Conservation (phyloP, 768 basidiomycete genomes). For the Phanerochaete sordida region DNA sequence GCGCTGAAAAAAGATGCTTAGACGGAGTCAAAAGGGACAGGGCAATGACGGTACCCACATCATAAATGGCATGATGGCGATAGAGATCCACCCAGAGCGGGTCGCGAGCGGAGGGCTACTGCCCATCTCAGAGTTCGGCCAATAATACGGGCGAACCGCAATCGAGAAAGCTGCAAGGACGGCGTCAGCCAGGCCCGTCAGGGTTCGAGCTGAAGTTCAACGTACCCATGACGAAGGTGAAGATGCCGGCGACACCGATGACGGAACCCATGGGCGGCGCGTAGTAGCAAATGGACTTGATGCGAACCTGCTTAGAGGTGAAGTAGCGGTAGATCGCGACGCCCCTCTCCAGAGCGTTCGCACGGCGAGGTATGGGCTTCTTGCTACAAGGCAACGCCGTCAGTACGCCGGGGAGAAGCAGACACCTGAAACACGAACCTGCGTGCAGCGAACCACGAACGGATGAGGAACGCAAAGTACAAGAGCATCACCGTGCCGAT, state of each 20-base stretch:
- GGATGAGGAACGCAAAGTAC: background rate
- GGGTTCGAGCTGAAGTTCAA: background rate
- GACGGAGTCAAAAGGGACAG: background rate
- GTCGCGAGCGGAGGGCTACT: conserved; percentile 29
- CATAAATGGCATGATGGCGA: conserved; percentile 35
- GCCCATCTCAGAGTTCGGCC: conserved; percentile 29
- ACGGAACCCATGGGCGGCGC: conserved; percentile 28
- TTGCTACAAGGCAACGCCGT: background rate
- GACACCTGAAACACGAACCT: no score
- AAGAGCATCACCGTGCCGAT: conserved; percentile 10
- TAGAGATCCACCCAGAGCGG: conserved; percentile 32
- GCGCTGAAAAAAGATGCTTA: conserved; percentile 19
- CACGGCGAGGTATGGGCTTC: conserved; percentile 1
- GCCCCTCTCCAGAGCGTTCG: conserved; percentile 3
- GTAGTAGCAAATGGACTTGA: conserved; percentile 23
- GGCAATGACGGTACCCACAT: conserved; percentile 22
- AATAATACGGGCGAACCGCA: conserved; percentile 27
- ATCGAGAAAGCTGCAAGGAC: conserved; percentile 22
- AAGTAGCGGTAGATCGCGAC: conserved; percentile 20
- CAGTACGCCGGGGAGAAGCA: no score
- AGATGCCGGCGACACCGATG: conserved; percentile 21
- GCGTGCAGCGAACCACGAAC: background rate
- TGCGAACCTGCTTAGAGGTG: conserved; percentile 22
- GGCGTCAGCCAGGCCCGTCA: background rate
- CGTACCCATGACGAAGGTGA: conserved; percentile 24